phyloP scores from a whole-genome alignment of 352 stramenopile genomes.

The Globisporangium camurandrum region DNA sequence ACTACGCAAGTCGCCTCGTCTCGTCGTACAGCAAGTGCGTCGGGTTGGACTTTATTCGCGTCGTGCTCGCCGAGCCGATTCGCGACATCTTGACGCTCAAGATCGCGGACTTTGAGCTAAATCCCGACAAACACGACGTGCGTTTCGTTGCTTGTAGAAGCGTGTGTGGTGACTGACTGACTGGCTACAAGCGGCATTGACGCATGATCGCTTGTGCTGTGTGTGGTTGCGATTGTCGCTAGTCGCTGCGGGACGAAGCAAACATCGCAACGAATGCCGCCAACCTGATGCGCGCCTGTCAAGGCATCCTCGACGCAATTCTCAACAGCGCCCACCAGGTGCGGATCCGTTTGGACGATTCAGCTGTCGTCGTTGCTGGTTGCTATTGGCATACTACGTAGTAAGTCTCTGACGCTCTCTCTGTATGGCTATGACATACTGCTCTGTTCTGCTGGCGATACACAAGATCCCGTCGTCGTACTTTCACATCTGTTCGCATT shows the following conservation, averaged over 20 bases:
- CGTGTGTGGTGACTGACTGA: neutral
- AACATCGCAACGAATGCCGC: slow-evolving; percentile 44
- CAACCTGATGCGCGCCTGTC: slow-evolving; percentile 79
- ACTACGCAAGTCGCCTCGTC: slow-evolving; percentile 62
- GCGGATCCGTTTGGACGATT: neutral
- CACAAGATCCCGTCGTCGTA: slow-evolving; percentile 58
- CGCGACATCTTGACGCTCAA: slow-evolving; percentile 52
- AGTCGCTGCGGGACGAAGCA: slow-evolving; percentile 24
- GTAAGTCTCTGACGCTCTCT: neutral
- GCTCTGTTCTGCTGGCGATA: too few relatives aligned
- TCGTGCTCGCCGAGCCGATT: slow-evolving; percentile 53
- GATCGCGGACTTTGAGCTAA: slow-evolving; percentile 72
- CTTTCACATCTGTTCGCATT: slow-evolving; percentile 69
- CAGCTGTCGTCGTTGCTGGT: neutral
- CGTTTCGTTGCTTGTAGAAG: neutral
- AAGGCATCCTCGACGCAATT: slow-evolving; percentile 79
- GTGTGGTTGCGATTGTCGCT: neutral
- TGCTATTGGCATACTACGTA: too few relatives aligned
- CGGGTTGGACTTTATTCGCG: slow-evolving; percentile 58
- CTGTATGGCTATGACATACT: neutral
- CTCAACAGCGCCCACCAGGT: slow-evolving; percentile 50
- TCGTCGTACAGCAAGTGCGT: slow-evolving; percentile 75
- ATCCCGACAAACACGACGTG: slow-evolving; percentile 48
- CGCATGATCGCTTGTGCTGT: neutral
- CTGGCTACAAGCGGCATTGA: neutral